Evolutionary conservation across 2,329 filamentous ascomycete genomes (phyloP), one percentile per base, ranked within the genome.

Genomic region (Arthroderma sp.): DNA sequence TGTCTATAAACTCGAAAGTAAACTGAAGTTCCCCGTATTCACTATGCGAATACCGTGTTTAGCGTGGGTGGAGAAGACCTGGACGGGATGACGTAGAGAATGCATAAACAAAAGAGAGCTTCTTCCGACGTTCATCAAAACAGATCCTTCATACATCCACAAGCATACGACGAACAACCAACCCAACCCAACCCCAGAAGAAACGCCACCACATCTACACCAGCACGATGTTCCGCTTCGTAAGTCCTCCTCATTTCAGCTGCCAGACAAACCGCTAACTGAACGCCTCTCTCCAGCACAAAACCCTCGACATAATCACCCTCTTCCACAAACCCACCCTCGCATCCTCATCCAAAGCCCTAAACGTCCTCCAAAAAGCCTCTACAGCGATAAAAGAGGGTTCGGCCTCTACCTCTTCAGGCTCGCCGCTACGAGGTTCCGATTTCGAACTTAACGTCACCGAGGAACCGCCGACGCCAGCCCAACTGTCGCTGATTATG

Each of bases 391-490:
- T 87, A 1, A 77, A 84, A 67, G 82, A 76, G 76, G 79, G 90
- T 70, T 85, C 87, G 44, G 82, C 81, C 69, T 81, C 85, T 62
- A 81, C 86, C 68, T 68, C 77, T 9, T 69, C 76, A 9, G 83
- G 90, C 70, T 80, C 78, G 49, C 73, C 74, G 59, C 68, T 83
- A 76, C 77, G 79, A 15, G 57, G 55, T 61, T 78, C 81, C 54
- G 83, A 91, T 55, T 98, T 97, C 73, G 85, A 96, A 67, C 81
- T 97, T 58, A 85, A 94, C 65, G 80, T 95, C 39, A 88, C 87
- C 59, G 89, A 93, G 69, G 80, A 81, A 0, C 74, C 83, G 19
- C 93, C 93, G 1, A 98, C 93, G 0, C 69, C 78, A 39, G 88
- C 91, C 67, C 91, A 95, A 72, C 77, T 95, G 59, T 81, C 82